phyloP scores from a whole-genome alignment of 139 green algal genomes.

The Penium margaritaceum region DNA sequence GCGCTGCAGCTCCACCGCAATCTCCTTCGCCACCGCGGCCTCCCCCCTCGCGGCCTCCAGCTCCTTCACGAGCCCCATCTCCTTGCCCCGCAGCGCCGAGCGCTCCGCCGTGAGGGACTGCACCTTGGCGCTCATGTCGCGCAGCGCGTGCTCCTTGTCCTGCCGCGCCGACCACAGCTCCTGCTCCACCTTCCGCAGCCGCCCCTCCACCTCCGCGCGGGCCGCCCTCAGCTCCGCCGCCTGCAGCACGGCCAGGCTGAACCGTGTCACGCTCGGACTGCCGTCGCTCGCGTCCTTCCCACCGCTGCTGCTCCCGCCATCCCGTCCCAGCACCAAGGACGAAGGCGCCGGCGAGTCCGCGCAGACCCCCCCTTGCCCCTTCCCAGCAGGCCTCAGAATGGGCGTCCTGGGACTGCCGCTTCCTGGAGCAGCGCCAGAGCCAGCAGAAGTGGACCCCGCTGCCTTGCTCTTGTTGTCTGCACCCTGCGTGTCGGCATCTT shows the following conservation, averaged over 20 bases:
- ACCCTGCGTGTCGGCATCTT: no score
- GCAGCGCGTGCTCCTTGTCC: background rate
- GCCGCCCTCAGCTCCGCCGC: slow-evolving; percentile 15
- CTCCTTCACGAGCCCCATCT: background rate
- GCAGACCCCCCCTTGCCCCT: no score
- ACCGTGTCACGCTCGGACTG: no score
- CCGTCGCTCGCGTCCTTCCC: slow-evolving; percentile 5
- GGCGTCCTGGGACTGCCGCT: no score
- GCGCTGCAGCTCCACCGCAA: background rate
- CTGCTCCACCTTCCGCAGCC: slow-evolving; percentile 1
- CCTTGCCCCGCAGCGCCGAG: background rate
- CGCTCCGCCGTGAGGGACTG: background rate
- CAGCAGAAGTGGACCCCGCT: no score
- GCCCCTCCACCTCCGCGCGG: slow-evolving; percentile 13
- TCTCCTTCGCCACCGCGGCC: slow-evolving; percentile 1
- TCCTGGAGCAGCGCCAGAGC: no score
- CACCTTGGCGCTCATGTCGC: background rate
- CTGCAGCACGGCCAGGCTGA: slow-evolving; percentile 6
- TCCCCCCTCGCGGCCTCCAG: background rate
- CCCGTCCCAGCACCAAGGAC: no score
- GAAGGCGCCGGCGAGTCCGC: no score
- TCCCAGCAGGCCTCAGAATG: no score
- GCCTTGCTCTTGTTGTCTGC: no score
- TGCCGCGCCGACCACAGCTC: background rate
- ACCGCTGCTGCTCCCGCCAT: no score